Conservation (phyloP, 164 flowering plant genomes). For the Litsea cubeba region DNA sequence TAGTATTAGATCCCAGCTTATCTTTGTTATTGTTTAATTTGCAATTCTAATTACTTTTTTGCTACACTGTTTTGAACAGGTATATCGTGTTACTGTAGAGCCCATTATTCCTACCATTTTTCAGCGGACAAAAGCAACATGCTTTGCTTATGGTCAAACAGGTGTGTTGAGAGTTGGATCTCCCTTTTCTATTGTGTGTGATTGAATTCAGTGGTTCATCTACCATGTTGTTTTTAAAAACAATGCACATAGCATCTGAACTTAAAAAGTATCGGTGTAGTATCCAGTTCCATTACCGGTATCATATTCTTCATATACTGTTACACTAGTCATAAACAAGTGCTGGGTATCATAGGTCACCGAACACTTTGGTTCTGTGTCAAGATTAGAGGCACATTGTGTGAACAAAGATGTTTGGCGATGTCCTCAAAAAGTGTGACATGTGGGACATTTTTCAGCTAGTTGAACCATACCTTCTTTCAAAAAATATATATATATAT, state of each 20-base stretch:
- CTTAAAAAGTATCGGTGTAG: no score
- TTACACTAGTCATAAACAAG: no score
- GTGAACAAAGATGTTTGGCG: background rate
- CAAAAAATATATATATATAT: no score
- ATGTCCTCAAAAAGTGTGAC: background rate
- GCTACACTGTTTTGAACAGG: slow-evolving; percentile 41
- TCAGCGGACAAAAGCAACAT: slow-evolving; percentile 93
- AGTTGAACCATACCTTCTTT: no score
- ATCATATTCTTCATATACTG: no score
- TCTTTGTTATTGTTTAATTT: no score
- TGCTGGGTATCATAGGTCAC: no score
- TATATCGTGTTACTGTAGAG: slow-evolving; percentile 80
- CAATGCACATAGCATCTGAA: no score
- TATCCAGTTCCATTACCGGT: no score
- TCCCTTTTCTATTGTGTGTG: background rate
- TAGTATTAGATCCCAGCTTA: background rate
- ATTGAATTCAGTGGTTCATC: background rate
- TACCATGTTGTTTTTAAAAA: background rate
- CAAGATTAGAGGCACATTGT: no score
- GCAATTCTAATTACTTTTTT: background rate
- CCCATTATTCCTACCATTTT: slow-evolving; percentile 93
- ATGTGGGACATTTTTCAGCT: no score
- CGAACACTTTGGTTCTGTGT: no score
- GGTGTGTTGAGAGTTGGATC: slow-evolving; percentile 30
- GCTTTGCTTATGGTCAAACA: slow-evolving; percentile 99